Conservation (phyloP, 345 rosid species). For the Corchorus olitorius region DNA sequence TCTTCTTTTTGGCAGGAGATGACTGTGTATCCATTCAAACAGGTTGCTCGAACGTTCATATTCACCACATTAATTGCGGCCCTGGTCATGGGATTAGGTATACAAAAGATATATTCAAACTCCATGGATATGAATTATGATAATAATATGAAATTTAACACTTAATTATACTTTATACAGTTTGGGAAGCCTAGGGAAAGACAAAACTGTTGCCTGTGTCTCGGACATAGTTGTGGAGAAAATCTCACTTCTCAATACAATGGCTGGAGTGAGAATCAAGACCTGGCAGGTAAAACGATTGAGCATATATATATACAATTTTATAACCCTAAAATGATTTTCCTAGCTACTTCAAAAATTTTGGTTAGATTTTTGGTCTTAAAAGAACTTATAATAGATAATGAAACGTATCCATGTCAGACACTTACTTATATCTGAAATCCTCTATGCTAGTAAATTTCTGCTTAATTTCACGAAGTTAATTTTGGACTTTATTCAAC, state of each 20-base stretch:
- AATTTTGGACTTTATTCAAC: not conserved
- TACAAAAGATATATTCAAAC: not conserved
- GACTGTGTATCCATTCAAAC: constrained; percentile 91
- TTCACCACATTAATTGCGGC: constrained; percentile 78
- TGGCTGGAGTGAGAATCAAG: constrained; percentile 80
- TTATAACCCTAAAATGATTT: no score
- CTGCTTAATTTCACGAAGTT: no score
- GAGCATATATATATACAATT: no score
- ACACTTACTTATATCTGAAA: not conserved
- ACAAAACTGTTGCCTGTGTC: constrained; percentile 70
- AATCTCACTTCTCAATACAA: constrained; percentile 53
- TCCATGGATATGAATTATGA: not conserved
- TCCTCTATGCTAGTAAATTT: not conserved
- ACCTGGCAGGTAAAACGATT: constrained; percentile 85
- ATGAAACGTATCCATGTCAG: not conserved
- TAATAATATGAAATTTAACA: not conserved
- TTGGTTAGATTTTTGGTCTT: no score
- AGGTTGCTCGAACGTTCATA: constrained; percentile 75
- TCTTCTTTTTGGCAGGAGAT: constrained; percentile 54
- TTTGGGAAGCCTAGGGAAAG: constrained; percentile 80
- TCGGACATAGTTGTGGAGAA: constrained; percentile 65
- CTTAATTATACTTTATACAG: constrained; percentile 34
- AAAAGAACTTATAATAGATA: no score
- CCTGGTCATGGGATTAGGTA: constrained; percentile 98
- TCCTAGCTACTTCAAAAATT: no score